phyloP scores from a whole-genome alignment of 1,139 yeast species.

The Nadsonia starkeyi-henricii region DNA sequence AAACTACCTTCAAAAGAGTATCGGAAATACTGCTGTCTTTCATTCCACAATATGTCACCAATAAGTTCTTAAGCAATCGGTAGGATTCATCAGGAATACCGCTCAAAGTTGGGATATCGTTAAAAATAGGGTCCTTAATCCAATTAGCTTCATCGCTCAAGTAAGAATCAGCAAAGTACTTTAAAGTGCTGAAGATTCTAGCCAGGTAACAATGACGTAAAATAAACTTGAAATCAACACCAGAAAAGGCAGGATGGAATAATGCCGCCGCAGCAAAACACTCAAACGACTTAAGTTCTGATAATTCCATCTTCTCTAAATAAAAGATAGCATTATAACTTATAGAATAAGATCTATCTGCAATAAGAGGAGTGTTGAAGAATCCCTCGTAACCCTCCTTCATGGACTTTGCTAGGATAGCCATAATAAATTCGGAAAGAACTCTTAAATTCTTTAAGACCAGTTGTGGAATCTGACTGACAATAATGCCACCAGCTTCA shows the following conservation, averaged over 20 bases:
- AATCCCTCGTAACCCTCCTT: neutral
- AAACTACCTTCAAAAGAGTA: constrained; percentile 24
- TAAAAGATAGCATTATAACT: neutral
- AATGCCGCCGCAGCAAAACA: constrained; percentile 15
- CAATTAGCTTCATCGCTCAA: constrained; percentile 11
- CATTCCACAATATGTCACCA: neutral
- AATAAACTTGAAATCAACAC: constrained; percentile 11
- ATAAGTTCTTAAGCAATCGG: neutral
- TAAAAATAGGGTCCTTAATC: constrained; percentile 12
- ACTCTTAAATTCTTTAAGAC: constrained; percentile 44
- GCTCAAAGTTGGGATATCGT: constrained; percentile 11
- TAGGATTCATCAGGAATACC: neutral
- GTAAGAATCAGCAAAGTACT: constrained; percentile 9
- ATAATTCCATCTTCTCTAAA: neutral
- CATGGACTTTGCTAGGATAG: neutral
- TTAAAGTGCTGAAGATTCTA: constrained; percentile 12
- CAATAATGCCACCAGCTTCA: constrained; percentile 29
- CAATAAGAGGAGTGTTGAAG: neutral
- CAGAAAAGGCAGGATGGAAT: constrained; percentile 14
- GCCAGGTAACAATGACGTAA: constrained; percentile 13
- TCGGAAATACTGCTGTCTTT: neutral
- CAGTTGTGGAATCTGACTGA: constrained; percentile 49
- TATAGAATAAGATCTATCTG: neutral
- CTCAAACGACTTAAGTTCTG: constrained; percentile 11
- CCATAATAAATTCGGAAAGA: constrained; percentile 20